Evolutionary conservation across 352 stramenopile genomes (phyloP), one percentile per base, ranked within the genome.

Genomic region (Phytophthora citrophthora): DNA sequence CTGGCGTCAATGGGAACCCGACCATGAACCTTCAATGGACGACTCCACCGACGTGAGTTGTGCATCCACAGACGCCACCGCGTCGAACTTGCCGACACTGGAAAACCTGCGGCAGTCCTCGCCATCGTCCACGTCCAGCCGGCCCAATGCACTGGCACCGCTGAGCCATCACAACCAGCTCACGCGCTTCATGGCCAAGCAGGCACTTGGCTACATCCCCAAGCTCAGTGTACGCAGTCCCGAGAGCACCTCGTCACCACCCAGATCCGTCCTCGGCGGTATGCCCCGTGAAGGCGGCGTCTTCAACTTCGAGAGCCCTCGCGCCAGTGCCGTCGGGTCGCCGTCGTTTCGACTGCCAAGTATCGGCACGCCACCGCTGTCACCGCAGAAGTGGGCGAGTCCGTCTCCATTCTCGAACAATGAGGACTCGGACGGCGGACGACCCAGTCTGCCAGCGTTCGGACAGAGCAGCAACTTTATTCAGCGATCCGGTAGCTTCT

Each of bases 111-210:
- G 29, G 9, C 60, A 45, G 6, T 65, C 54, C 16, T 39, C 45
- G 20, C 52, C 52, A 8, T 20, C 44, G 12, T 27, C 44, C 9
- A 43, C 41, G 10, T 26, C 29, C 5, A 41, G 34, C 41, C 31
- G 38, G 16, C 32, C 66, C 16, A 62, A 24, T 44, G 13, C 58
- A 20, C 53, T 78, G 26, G 62, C 63, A 7, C 55, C 72, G 29
- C 61, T 86, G 6, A 87, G 71, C 48, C 72, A 83, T 46, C 75
- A 83, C 54, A 85, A 81, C 50, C 78, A 77, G 16, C 43, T 88
- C 9, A 84, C 65, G 55, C 77, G 83, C 4, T 92, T 92, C 67
- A 71, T 87, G 46, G 79, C 73, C 60, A 88, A 88, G 54, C 77
- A 88, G 40, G 71, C 71, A 32, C 76, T 89, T 11, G 83, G 81